Evolutionary conservation across 2,329 filamentous ascomycete species (phyloP), one percentile per base, ranked within the genome.

Genomic region (Penicillium sp.): DNA sequence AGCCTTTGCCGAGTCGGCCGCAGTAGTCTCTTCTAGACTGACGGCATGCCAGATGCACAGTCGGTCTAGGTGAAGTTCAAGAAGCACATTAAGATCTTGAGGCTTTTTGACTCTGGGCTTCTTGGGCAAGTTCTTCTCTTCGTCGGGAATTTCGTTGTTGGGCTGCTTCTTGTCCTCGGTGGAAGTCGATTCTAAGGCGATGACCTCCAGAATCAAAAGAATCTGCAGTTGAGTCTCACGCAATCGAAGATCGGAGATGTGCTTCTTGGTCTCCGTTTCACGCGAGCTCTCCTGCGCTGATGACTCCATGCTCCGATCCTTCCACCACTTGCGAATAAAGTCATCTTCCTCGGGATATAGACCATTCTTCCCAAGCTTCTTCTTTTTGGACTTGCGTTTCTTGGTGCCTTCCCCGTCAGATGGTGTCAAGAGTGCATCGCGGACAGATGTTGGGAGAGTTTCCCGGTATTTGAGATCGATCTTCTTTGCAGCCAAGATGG

Each of bases 11-110:
- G 63, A 56, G 23, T 67, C 62, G 1, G 63, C 52, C 12, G 66
- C 55, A 3, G 59, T 54, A 4, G 61, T 54, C 27, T 74, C 73
- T 25, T 71, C 71, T 31, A 68, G 62, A 49, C 66, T 71, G 42
- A 78, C 72, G 24, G 74, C 70, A 58, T 78, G 74, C 75, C 75
- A 78, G 45, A 78, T 78, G 52, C 75, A 76, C 24, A 78, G 62
- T 46, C 75, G 66, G 50, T 78, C 75, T 13, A 77, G 60, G 24
- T 77, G 68, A 1, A 77, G 63, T 47, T 78, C 75, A 15, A 78
- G 65, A 23, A 76, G 63, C 4, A 70, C 63, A 38, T 66, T 63
- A 29, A 77, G 55, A 57, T 77, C 69, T 42, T 72, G 72, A 7
- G 61, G 54, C 48, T 73, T 76, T 52, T 72, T 75, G 9, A 52